phyloP scores from a whole-genome alignment of 495 filamentous ascomycete genomes.

The Tuber magnatum region DNA sequence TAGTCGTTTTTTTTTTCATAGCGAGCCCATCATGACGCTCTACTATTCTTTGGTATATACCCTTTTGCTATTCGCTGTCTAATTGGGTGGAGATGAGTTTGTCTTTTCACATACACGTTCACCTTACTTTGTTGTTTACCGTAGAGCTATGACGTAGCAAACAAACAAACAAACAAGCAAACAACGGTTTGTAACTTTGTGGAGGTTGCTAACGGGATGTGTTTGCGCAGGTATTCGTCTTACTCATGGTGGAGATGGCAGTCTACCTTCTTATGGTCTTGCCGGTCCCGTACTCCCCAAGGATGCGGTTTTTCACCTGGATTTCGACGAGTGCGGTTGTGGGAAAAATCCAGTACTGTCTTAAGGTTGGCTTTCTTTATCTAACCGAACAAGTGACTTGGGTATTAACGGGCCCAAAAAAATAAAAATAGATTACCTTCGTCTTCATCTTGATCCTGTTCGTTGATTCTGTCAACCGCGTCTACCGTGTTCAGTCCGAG shows the following conservation, averaged over 20 bases:
- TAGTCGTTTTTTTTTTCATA: background rate
- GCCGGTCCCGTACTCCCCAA: slow-evolving; percentile 77
- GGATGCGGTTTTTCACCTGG: slow-evolving; percentile 78
- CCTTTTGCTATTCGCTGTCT: slow-evolving; percentile 2
- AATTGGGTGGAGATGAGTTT: slow-evolving; percentile 3
- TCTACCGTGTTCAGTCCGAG: slow-evolving; percentile 92
- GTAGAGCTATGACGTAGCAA: slow-evolving; percentile 19
- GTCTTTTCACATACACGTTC: background rate
- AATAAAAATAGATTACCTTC: slow-evolving; percentile 78
- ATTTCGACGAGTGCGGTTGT: slow-evolving; percentile 80
- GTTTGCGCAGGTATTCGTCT: slow-evolving; percentile 68
- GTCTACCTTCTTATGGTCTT: slow-evolving; percentile 88
- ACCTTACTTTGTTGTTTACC: background rate
- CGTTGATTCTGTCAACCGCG: slow-evolving; percentile 96
- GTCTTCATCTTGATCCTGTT: slow-evolving; percentile 98
- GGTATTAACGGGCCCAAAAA: slow-evolving; percentile 6
- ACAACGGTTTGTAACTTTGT: slow-evolving; percentile 36
- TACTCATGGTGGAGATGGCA: slow-evolving; percentile 87
- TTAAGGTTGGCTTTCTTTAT: slow-evolving; percentile 52
- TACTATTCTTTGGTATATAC: slow-evolving; percentile 91
- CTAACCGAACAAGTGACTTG: background rate
- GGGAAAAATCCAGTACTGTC: slow-evolving; percentile 71
- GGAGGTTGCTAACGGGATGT: slow-evolving; percentile 21
- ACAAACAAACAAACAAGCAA: slow-evolving; percentile 12
- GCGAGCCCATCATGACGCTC: slow-evolving; percentile 69